Percentiles rank a stretch among this genome's conserved stretches.
phyloP scores from a whole-genome alignment of 805 yeast genomes.

The Ogataea henricii region DNA sequence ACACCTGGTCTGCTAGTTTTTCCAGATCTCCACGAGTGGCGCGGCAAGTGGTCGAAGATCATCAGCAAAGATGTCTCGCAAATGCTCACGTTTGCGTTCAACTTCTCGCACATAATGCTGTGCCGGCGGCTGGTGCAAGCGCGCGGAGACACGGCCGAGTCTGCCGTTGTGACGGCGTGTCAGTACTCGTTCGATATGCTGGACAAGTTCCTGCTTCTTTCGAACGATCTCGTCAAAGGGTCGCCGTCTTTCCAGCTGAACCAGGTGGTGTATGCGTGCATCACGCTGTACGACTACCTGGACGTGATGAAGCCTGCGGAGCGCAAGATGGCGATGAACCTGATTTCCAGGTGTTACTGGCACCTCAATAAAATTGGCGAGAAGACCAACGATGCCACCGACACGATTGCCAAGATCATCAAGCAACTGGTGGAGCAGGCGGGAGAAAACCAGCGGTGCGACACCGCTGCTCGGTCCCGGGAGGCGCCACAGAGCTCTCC shows the following conservation, averaged over 20 bases:
- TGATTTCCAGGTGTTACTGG: conserved; percentile 59
- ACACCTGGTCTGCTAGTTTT: conserved; percentile 26
- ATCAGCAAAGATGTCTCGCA: conserved; percentile 51
- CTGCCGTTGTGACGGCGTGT: conserved; percentile 42
- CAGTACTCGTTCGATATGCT: conserved; percentile 47
- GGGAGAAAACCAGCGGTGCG: conserved; percentile 26
- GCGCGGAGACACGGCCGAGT: neutral
- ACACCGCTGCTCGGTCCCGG: neutral
- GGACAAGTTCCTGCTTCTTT: conserved; percentile 44
- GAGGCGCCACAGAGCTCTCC: neutral
- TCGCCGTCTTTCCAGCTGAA: conserved; percentile 55
- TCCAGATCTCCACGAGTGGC: conserved; percentile 48
- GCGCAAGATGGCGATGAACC: conserved; percentile 43
- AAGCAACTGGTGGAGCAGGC: conserved; percentile 51
- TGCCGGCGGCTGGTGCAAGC: conserved; percentile 37
- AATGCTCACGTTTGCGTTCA: conserved; percentile 47
- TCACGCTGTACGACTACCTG: conserved; percentile 52
- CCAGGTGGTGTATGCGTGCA: conserved; percentile 56
- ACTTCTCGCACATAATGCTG: conserved; percentile 47
- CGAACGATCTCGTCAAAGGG: conserved; percentile 51
- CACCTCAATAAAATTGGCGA: conserved; percentile 59
- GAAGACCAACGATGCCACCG: conserved; percentile 58
- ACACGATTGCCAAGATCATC: conserved; percentile 57
- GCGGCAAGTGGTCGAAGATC: conserved; percentile 44
- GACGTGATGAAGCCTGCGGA: conserved; percentile 41